Evolutionary conservation across 768 basidiomycete genomes (phyloP), one percentile per base, ranked within the genome.

Genomic region (Calocera viscosa): DNA sequence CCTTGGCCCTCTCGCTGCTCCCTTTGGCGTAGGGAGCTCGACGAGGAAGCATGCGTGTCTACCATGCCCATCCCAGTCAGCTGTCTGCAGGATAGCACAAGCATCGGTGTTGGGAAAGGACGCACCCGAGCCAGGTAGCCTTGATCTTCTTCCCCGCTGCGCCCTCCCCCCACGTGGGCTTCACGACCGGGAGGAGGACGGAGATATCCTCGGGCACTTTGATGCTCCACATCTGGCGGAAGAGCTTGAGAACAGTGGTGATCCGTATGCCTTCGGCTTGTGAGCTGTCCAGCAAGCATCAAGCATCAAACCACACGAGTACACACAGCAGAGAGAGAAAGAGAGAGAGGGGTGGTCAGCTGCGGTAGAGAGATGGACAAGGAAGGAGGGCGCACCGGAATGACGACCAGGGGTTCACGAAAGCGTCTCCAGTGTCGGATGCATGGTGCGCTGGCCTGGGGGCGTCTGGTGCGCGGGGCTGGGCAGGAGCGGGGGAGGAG

Each of bases 21-120:
- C 71, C 2, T 74, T 71, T 1, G 76, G 69, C 5, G 71, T 73
- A 1, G 82, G 83, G 49, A 83, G 74, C 72, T 84, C 82, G 16
- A 84, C 74, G 2, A 83, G 73, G 73, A 83, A 82, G 64, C 79
- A 83, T 0, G 83, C 83, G 72, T 84, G 83, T 11, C 70, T 71
- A 38, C 24, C 34, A 8, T 22, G 17, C 22, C 14, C 64, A 16
- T 7, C 14, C 60, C 12, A 11, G 14, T 28, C 41, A 14, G 17
- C 38, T n/a, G 30, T n/a, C n/a, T n/a, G n/a, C n/a, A n/a, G n/a
- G n/a, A 38, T 16, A 26, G n/a, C n/a, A 65, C 22, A 1, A 12
- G 26, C 28, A 65, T 12, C 5, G 10, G 16, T 1, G 22, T 49
- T 22, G 30, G 40, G 16, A 17, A 24, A n/a, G 28, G 33, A 26